Base-by-base conservation (phyloP, 768 basidiomycete species). In the Kwoniella europaea region DNA sequence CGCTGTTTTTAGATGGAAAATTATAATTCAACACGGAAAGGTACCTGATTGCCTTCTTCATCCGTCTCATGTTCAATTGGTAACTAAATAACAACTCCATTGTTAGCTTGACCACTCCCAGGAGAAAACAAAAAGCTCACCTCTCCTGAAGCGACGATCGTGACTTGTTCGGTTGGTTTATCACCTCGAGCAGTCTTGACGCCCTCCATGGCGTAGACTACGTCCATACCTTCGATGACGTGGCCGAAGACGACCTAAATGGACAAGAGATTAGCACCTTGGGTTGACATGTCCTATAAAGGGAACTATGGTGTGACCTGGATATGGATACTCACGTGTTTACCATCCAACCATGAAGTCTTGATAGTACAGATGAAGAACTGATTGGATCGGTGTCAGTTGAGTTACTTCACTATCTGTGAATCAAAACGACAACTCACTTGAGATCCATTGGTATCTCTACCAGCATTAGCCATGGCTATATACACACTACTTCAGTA, bases 291-390 rank as follows among this genome's bases (percentile, higher is more conserved):
- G 44, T 1, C 16, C 44, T 46, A 12, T 16, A 6, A 46, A 16
- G 44, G 44, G 27, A 27, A 27, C 27, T 27, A 46, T 46, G 10
- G 44, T 46, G 70, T 16, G 58, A 41, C 41, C 53, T 6, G 83
- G 29, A 29, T 15, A 16, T 88, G 63, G 82, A 15, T 15, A 68
- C 73, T 73, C 52, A 91, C 93, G 77, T 96, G 94, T 84, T 90
- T 90, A 76, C 91, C 90, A 84, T 98, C 94, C 80, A 98, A 85
- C 94, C 94, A 96, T 82, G 87, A 86, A 41, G 94, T 98, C 68
- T 88, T 84, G 73, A 90, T 88, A 57, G 94, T 96, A 85, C 91
- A 92, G 82, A 98, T 96, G 85, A 98, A 98, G 93, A 96, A 94
- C 83, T 93, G 91, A 13, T 24, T 16, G 22, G 10, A 62, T 9